Conservation (phyloP, 495 filamentous ascomycete species). For the Massariosphaeria phaeospora region DNA sequence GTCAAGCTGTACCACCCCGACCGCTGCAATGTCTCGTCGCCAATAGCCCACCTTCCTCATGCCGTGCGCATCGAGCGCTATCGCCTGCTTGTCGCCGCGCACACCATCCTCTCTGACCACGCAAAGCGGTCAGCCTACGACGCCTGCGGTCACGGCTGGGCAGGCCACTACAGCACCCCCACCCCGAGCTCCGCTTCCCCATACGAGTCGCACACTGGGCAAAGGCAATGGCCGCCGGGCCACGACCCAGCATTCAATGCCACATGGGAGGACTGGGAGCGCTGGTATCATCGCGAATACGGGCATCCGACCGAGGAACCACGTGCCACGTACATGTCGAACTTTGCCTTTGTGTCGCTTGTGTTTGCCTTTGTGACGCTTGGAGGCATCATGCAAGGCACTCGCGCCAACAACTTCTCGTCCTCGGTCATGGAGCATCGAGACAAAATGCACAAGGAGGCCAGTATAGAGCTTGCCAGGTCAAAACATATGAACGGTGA, state of each 20-base stretch:
- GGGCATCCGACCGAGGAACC: conserved; percentile 40
- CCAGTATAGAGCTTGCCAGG: conserved; percentile 56
- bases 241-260: conserved; percentile 66
- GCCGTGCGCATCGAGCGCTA: conserved; percentile 75
- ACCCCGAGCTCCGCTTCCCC: conserved; percentile 4
- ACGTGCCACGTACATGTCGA: conserved; percentile 59
- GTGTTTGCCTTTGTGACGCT: conserved; percentile 61
- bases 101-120: conserved; percentile 85
- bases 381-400: conserved; percentile 63
- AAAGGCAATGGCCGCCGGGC: conserved; percentile 29
- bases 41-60: conserved; percentile 39
- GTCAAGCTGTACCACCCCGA: conserved; percentile 97
- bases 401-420: conserved; percentile 56
- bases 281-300: conserved; percentile 58
- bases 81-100: conserved; percentile 75
- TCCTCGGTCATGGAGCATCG: conserved; percentile 55
- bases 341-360: conserved; percentile 66
- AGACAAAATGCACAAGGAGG: conserved; percentile 57
- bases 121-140: conserved; percentile 76
- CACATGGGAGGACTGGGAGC: conserved; percentile 99
- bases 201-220: not conserved
- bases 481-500: conserved; percentile 49
- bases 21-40: conserved; percentile 40
- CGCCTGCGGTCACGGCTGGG: conserved; percentile 75
- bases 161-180: conserved; percentile 37